Conservation (phyloP, 441 rosid genomes). For the Dalechampia spathulata region DNA sequence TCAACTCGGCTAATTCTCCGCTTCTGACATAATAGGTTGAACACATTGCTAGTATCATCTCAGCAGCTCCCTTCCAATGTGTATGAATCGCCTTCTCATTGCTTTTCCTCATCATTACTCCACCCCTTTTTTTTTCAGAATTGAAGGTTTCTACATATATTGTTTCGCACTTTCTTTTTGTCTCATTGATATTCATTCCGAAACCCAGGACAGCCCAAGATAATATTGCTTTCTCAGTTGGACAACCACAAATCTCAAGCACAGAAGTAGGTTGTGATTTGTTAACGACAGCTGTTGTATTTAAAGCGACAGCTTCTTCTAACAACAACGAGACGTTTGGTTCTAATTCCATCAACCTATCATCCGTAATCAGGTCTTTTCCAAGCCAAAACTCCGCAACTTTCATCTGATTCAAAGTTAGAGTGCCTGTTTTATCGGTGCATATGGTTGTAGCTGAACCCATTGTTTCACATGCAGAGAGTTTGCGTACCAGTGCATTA, state of each 20-base stretch:
- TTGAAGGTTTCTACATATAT: slow-evolving; percentile 42
- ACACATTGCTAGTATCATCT: slow-evolving; percentile 38
- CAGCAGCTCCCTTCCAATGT: slow-evolving; percentile 50
- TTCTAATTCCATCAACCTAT: slow-evolving; percentile 4
- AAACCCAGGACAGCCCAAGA: slow-evolving; percentile 31
- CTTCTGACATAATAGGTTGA: slow-evolving; percentile 19
- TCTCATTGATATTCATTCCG: slow-evolving; percentile 24
- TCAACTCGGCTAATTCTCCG: slow-evolving; percentile 13
- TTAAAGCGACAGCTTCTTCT: slow-evolving; percentile 28
- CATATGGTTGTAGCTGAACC: slow-evolving; percentile 49
- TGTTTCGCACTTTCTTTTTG: slow-evolving; percentile 18
- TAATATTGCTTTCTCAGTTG: slow-evolving; percentile 49
- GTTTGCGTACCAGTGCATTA: slow-evolving; percentile 37
- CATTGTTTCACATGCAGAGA: slow-evolving; percentile 51
- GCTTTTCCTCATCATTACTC: slow-evolving; percentile 23
- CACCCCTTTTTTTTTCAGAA: slow-evolving; percentile 35
- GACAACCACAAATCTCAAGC: slow-evolving; percentile 36
- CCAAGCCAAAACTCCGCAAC: slow-evolving; percentile 36
- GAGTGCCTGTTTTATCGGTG: slow-evolving; percentile 44
- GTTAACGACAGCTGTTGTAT: slow-evolving; percentile 27
- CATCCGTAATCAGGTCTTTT: slow-evolving; percentile 10
- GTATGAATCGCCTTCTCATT: slow-evolving; percentile 18
- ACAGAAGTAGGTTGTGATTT: slow-evolving; percentile 6
- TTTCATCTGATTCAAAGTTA: slow-evolving; percentile 36
- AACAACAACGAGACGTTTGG: slow-evolving; percentile 15